Conservation (phyloP, 441 rosid species). For the Euphorbia neoarborescens region DNA sequence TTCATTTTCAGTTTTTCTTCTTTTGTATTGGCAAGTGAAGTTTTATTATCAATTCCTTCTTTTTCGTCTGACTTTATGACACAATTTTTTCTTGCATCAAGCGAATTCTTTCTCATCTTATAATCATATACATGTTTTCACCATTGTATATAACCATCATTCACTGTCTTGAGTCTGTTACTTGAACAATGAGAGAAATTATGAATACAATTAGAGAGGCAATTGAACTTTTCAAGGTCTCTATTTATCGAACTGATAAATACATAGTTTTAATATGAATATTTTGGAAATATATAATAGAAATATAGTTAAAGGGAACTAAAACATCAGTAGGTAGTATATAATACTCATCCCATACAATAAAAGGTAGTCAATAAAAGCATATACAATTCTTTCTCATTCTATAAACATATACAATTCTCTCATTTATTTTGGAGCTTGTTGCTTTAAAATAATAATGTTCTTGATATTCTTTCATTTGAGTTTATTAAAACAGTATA, state of each 20-base stretch:
- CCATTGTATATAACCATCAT: background rate
- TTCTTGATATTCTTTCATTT: background rate
- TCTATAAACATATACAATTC: no score
- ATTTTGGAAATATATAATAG: no score
- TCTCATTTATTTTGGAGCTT: background rate
- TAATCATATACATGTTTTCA: background rate
- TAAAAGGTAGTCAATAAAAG: no score
- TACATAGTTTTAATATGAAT: background rate
- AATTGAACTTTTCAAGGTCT: background rate
- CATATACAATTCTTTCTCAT: no score
- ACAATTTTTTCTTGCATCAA: background rate
- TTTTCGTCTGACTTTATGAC: background rate
- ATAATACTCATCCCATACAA: no score
- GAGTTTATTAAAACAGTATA: background rate
- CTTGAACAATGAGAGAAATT: no score
- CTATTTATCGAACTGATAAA: no score
- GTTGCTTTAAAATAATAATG: background rate
- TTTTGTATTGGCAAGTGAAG: slow-evolving; percentile 54
- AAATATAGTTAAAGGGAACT: no score
- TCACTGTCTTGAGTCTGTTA: background rate
- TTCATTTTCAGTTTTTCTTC: slow-evolving; percentile 63
- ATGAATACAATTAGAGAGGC: no score
- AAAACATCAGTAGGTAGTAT: no score
- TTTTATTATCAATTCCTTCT: background rate
- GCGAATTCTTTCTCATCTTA: background rate